These are phyloP conservation scores for Clonostachys byssicola DNA, from an alignment of 2,329 filamentous ascomycete genomes.

Conservation along the genomic window DNA sequence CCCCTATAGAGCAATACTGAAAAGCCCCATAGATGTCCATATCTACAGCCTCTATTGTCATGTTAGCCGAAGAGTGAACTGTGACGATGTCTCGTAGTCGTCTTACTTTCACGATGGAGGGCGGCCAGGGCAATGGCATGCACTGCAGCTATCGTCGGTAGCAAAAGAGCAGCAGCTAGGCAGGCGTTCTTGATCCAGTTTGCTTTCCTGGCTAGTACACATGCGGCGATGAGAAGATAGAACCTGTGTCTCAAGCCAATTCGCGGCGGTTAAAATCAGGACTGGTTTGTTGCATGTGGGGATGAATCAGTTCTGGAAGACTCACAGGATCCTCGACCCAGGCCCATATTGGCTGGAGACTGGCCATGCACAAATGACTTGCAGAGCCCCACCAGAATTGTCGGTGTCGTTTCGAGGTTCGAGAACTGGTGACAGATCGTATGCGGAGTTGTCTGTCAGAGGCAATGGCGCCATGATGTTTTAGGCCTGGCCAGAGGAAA, in stretches of 20 bases:
- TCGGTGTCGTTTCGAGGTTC: neutral
- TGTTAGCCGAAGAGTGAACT: neutral
- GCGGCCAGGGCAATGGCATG: slow-evolving; percentile 59
- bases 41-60: slow-evolving; percentile 52
- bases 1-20: slow-evolving; percentile 62
- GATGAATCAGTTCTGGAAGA: slow-evolving; percentile 3
- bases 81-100: neutral
- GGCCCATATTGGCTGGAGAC: slow-evolving; percentile 53
- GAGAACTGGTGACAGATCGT: neutral
- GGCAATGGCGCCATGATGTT: too few species aligned
- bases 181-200: slow-evolving; percentile 61
- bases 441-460: too few species aligned
- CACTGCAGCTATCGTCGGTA: slow-evolving; percentile 60
- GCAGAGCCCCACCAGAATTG: slow-evolving; percentile 6
- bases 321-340: slow-evolving; percentile 46
- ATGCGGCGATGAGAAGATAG: slow-evolving; percentile 60
- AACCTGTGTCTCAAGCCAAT: slow-evolving; percentile 34
- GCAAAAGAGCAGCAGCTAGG: slow-evolving; percentile 56
- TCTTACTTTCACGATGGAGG: slow-evolving; percentile 53
- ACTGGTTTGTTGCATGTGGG: neutral
- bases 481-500: too few species aligned
- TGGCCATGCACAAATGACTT: slow-evolving; percentile 53
- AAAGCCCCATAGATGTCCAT: slow-evolving; percentile 68
- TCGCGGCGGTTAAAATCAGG: slow-evolving; percentile 1
- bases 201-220: slow-evolving; percentile 55